Percentiles rank a stretch among this genome's conserved stretches.
phyloP scores from a whole-genome alignment of 192 early-diverging fungal genomes.

The Funneliformis geosporum region DNA sequence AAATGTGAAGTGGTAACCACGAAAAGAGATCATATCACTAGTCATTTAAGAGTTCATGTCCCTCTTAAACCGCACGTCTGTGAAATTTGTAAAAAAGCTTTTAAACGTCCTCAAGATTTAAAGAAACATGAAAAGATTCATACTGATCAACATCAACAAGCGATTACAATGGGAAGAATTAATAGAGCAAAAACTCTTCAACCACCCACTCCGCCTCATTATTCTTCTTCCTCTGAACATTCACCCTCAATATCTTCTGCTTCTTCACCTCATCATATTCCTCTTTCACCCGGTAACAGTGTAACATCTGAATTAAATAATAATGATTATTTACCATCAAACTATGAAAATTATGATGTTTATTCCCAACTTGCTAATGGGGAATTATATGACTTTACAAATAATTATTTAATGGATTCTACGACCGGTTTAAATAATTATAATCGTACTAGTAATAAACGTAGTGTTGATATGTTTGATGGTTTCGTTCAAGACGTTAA shows the following conservation, averaged over 20 bases:
- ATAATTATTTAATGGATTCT: not conserved
- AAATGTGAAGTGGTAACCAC: constrained; percentile 68
- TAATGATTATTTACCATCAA: not conserved
- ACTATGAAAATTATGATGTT: not conserved
- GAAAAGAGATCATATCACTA: constrained; percentile 98
- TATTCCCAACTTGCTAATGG: not conserved
- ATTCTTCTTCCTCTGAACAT: constrained; percentile 37
- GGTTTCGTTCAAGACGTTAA: constrained; percentile 41
- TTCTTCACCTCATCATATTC: constrained; percentile 29
- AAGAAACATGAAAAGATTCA: constrained; percentile 93
- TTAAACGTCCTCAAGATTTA: constrained; percentile 95
- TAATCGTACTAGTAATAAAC: constrained; percentile 30
- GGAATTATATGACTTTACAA: not conserved
- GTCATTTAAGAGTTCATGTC: constrained; percentile 92
- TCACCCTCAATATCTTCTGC: constrained; percentile 21
- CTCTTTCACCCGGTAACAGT: constrained; percentile 25
- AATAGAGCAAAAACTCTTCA: constrained; percentile 5
- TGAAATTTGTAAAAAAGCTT: constrained; percentile 73
- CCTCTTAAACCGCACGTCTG: constrained; percentile 89
- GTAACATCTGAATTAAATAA: not conserved
- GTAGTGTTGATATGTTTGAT: constrained; percentile 28
- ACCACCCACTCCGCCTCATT: constrained; percentile 38
- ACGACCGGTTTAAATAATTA: not conserved
- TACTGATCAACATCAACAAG: constrained; percentile 44
- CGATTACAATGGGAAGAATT: constrained; percentile 11